Conservation (phyloP, 1,284 basidiomycete genomes). For the Testicularia cyperi region DNA sequence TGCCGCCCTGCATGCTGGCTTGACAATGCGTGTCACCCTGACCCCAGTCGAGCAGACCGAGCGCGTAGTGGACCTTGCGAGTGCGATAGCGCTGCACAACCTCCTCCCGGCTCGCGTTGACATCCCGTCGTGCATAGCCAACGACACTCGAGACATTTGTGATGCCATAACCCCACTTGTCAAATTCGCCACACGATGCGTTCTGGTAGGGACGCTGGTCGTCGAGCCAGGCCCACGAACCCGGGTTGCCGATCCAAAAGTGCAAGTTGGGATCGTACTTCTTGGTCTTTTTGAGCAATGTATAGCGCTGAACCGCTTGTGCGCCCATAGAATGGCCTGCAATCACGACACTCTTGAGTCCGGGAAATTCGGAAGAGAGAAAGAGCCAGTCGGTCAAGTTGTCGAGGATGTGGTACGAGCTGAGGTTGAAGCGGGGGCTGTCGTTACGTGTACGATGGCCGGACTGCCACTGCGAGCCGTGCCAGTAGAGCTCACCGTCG, state of each 20-base stretch:
- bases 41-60: constrained; percentile 51
- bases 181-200: constrained; percentile 9
- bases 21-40: constrained; percentile 52
- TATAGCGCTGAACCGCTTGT: constrained; percentile 46
- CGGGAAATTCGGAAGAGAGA: constrained; percentile 40
- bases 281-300: constrained; percentile 47
- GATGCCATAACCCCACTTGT: constrained; percentile 51
- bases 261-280: constrained; percentile 47
- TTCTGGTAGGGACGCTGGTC: constrained; percentile 33
- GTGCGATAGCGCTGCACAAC: constrained; percentile 39
- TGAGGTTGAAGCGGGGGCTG: constrained; percentile 17
- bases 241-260: constrained; percentile 56
- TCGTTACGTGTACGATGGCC: constrained; percentile 42
- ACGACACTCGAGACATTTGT: constrained; percentile 27
- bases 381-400: constrained; percentile 45
- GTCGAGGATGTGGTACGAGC: constrained; percentile 47
- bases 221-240: constrained; percentile 49
- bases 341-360: constrained; percentile 51
- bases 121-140: constrained; percentile 40
- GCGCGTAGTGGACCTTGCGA: constrained; percentile 42
- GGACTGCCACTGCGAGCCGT: constrained; percentile 50
- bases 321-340: constrained; percentile 57
- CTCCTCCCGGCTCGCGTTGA: constrained; percentile 29
- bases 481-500: constrained; percentile 34
- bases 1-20: constrained; percentile 49